Conservation (phyloP, 192 early-diverging fungal genomes). For the Backusella tuberculispora region DNA sequence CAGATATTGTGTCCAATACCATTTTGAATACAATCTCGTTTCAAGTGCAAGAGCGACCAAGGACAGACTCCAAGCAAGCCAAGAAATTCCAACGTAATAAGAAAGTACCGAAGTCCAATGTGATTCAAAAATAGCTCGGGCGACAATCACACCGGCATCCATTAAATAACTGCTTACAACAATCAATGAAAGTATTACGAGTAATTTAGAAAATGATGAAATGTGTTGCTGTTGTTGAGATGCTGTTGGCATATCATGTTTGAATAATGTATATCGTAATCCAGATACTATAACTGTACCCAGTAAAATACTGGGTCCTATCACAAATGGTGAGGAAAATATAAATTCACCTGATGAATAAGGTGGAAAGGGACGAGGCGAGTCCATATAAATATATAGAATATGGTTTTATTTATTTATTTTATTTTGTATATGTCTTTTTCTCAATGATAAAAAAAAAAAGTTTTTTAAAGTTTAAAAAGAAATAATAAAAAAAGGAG, state of each 20-base stretch:
- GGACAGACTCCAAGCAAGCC: conserved; percentile 43
- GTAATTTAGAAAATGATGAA: conserved; percentile 31
- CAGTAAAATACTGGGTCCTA: conserved; percentile 23
- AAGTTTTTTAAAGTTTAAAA: not conserved
- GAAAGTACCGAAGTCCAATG: conserved; percentile 49
- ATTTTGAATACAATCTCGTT: conserved; percentile 41
- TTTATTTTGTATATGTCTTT: not conserved
- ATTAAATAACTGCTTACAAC: conserved; percentile 42
- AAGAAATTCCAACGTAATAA: conserved; percentile 47
- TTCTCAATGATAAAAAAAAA: not conserved
- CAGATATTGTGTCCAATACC: conserved; percentile 56
- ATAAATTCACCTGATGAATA: conserved; percentile 29
- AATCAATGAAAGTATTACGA: conserved; percentile 35
- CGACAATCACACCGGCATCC: conserved; percentile 39
- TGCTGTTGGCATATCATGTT: not conserved
- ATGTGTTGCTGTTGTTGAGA: not conserved
- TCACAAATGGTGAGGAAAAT: conserved; percentile 32
- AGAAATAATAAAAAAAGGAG: not conserved
- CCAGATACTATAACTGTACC: conserved; percentile 28
- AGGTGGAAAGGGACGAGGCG: conserved; percentile 25
- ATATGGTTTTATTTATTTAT: no score
- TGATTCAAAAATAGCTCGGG: conserved; percentile 42
- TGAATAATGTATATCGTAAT: conserved; percentile 17
- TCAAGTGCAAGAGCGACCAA: conserved; percentile 45
- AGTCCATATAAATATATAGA: not conserved